phyloP scores from a whole-genome alignment of 116 monocot genomes.

The Thalassia testudinum region DNA sequence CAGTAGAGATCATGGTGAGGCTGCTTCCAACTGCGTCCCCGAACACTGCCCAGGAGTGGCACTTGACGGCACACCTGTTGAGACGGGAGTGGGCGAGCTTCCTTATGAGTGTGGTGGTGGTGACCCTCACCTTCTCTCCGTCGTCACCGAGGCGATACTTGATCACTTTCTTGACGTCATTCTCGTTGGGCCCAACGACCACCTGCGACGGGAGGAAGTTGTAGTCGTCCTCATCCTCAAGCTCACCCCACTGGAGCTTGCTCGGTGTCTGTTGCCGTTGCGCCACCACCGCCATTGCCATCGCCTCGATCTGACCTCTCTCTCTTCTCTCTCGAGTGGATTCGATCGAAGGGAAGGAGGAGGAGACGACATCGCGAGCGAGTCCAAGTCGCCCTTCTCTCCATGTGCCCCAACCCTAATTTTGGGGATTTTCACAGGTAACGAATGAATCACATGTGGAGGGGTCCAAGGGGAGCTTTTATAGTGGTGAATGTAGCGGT shows the following conservation, averaged over 20 bases:
- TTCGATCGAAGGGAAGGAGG: not conserved
- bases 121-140: conserved; percentile 73
- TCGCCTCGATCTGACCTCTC: no score
- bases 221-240: conserved; percentile 74
- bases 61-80: conserved; percentile 66
- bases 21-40: conserved; percentile 82
- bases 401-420: no score
- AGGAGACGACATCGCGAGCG: not conserved
- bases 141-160: conserved; percentile 72
- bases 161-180: conserved; percentile 51
- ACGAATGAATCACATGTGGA: no score
- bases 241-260: conserved; percentile 77
- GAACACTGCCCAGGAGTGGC: conserved; percentile 71
- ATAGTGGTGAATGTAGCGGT: no score
- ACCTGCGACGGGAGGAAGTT: conserved; percentile 58
- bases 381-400: not conserved
- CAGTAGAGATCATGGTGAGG: no score
- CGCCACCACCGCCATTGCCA: conserved; percentile 22
- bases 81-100: conserved; percentile 71
- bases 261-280: conserved; percentile 12
- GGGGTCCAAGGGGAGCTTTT: no score
- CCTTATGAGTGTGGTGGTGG: conserved; percentile 45
- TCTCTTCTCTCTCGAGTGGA: no score
- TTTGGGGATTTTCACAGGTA: no score
- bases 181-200: conserved; percentile 66